phyloP scores from a whole-genome alignment of 495 filamentous ascomycete genomes.

The Echria macrotheca region DNA sequence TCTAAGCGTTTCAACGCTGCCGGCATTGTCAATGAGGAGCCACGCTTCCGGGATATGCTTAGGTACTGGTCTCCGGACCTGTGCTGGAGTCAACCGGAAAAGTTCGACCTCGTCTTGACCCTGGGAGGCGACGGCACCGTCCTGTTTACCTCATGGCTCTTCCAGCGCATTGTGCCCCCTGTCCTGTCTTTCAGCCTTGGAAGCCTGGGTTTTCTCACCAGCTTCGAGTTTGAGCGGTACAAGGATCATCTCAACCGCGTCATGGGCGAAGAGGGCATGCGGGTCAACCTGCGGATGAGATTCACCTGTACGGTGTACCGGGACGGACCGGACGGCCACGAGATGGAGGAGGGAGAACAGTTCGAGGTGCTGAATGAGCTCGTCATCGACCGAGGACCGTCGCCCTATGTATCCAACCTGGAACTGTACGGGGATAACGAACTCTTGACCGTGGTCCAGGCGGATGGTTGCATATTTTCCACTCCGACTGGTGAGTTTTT shows the following conservation, averaged over 20 bases:
- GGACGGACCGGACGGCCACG: conserved; percentile 37
- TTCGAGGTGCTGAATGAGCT: conserved; percentile 97
- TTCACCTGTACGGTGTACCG: conserved; percentile 95
- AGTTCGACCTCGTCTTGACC: conserved; percentile 87
- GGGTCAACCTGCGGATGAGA: conserved; percentile 92
- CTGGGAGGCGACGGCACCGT: conserved; percentile 92
- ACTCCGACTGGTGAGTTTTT: conserved; percentile 71
- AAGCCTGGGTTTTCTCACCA: conserved; percentile 86
- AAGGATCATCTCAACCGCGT: conserved; percentile 73
- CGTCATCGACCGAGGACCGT: conserved; percentile 93
- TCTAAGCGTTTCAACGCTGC: conserved; percentile 82
- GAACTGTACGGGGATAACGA: conserved; percentile 93
- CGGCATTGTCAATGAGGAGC: conserved; percentile 63
- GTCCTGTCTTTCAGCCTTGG: conserved; percentile 85
- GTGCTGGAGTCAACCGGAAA: conserved; percentile 83
- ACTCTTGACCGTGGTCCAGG: conserved; percentile 88
- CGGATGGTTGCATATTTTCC: conserved; percentile 94
- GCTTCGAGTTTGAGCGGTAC: conserved; percentile 81
- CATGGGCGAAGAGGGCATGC: conserved; percentile 91
- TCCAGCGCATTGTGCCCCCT: conserved; percentile 87
- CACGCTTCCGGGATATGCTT: conserved; percentile 70
- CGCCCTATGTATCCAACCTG: conserved; percentile 91
- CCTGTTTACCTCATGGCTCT: conserved; percentile 87
- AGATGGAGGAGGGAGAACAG: conserved; percentile 71
- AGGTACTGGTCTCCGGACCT: conserved; percentile 92